Conservation (phyloP, 2,329 filamentous ascomycete genomes). For the Venturia oleaginea region DNA sequence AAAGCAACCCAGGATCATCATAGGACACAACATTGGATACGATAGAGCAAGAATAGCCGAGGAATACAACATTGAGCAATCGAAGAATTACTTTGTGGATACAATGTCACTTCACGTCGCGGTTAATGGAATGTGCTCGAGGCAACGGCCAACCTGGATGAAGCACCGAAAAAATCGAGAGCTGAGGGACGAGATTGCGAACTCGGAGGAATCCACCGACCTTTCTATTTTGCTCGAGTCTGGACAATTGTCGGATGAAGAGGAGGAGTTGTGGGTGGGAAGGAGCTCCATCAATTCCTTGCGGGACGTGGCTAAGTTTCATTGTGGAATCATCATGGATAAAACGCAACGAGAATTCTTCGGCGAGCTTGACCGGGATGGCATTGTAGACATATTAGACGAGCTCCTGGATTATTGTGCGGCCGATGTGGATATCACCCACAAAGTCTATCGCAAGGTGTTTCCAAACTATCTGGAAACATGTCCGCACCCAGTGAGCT, state of each 20-base stretch:
- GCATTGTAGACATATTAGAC: slow-evolving; percentile 63
- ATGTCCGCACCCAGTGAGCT: slow-evolving; percentile 95
- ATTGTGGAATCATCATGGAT: slow-evolving; percentile 84
- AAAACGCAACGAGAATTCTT: slow-evolving; percentile 83
- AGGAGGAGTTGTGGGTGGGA: slow-evolving; percentile 93
- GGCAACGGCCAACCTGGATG: slow-evolving; percentile 94
- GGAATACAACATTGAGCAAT: slow-evolving; percentile 78
- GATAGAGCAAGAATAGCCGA: slow-evolving; percentile 81
- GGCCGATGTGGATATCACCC: slow-evolving; percentile 85
- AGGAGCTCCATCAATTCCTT: slow-evolving; percentile 92
- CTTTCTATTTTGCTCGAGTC: slow-evolving; percentile 62
- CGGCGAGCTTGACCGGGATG: slow-evolving; percentile 65
- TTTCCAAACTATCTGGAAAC: slow-evolving; percentile 82
- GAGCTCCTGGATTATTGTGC: slow-evolving; percentile 89
- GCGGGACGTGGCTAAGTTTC: slow-evolving; percentile 91
- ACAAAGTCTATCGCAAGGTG: slow-evolving; percentile 87
- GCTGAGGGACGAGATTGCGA: slow-evolving; percentile 67
- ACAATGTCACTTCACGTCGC: slow-evolving; percentile 98
- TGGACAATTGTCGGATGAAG: slow-evolving; percentile 56
- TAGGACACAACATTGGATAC: slow-evolving; percentile 94
- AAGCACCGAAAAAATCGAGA: slow-evolving; percentile 89
- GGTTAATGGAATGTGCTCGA: slow-evolving; percentile 97
- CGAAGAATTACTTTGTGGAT: slow-evolving; percentile 79
- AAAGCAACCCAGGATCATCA: slow-evolving; percentile 61
- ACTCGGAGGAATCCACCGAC: slow-evolving; percentile 60